Evolutionary conservation across 768 basidiomycete genomes (phyloP), one percentile per base, ranked within the genome.

Genomic region (Leccinum sublutescens): DNA sequence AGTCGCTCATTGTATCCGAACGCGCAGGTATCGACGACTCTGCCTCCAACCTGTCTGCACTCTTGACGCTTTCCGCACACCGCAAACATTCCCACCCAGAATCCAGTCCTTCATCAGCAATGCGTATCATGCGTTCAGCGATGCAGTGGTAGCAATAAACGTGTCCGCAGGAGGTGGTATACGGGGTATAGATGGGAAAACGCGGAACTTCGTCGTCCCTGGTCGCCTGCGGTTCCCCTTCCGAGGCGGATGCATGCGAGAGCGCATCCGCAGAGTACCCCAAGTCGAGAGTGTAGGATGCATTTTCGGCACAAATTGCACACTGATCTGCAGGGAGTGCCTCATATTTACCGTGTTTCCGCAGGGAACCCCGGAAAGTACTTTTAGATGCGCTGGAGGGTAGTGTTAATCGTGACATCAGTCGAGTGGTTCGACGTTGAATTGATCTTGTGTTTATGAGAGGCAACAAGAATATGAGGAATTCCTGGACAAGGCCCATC

Each of bases 71-170:
- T 60, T 85, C 82, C 6, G 80, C 81, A 68, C 95, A 98, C 54
- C 95, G 79, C 56, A 96, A 71, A 74, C 95, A 98, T 62, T 86
- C 85, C 95, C 95, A 96, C 21, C 80, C 79, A 52, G 75, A 68
- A 34, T 80, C 74, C 21, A 71, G 54, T 23, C 78, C 84, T 36
- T 89, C 91, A 60, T 89, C 88, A 4, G 83, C 85, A 5, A 82
- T 81, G 36, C 82, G 85, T 67, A 92, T 80, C 77, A 98, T 83
- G 61, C 86, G 85, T 68, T 91, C 90, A 14, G 92, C 83, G 45
- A 98, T 80, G 74, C 97, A 99, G 65, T 89, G 87, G 72, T 98
- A 99, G 75, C 97, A 98, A 75, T 95, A 99, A 14, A 83, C 71
- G 69, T 97, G 93, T 7, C 85, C 88, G 62, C 91, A 95, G 31